These are phyloP conservation scores for Citrullus amarus DNA, from an alignment of 306 rosid genomes.

Conservation along the genomic window DNA sequence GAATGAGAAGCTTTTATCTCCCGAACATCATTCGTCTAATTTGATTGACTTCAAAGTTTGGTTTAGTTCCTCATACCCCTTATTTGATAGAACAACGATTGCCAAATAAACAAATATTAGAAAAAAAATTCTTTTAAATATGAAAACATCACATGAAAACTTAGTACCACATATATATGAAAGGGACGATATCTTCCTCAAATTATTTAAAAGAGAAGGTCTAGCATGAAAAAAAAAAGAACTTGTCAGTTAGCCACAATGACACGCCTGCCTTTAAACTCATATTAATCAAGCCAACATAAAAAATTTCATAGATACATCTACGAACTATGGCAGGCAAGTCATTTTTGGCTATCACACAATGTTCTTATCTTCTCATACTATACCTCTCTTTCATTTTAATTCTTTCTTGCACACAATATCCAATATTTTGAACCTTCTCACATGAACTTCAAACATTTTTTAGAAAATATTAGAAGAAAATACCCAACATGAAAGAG, in stretches of 20 bases:
- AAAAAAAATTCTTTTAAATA: too few relatives aligned
- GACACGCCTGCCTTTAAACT: background rate
- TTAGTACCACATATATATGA: background rate
- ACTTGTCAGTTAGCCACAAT: background rate
- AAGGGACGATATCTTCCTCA: background rate
- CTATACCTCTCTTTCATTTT: background rate
- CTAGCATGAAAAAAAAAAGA: background rate
- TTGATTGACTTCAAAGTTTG: too few relatives aligned
- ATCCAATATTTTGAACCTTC: background rate
- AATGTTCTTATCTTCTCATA: background rate
- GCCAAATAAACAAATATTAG: too few relatives aligned
- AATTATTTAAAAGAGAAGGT: background rate
- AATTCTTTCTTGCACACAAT: background rate
- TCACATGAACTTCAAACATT: too few relatives aligned
- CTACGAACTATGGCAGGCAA: background rate
- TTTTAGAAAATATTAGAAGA: background rate
- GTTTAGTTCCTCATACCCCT: too few relatives aligned
- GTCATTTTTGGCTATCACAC: conserved; percentile 8
- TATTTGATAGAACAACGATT: too few relatives aligned
- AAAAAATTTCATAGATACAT: too few relatives aligned
- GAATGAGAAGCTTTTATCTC: too few relatives aligned
- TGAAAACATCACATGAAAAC: too few relatives aligned
- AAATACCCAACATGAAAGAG: conserved; percentile 16
- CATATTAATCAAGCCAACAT: too few relatives aligned
- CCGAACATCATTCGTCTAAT: too few relatives aligned